These are phyloP conservation scores for Magnolia sinica DNA, from an alignment of 164 flowering plant genomes.

Conservation along the genomic window DNA sequence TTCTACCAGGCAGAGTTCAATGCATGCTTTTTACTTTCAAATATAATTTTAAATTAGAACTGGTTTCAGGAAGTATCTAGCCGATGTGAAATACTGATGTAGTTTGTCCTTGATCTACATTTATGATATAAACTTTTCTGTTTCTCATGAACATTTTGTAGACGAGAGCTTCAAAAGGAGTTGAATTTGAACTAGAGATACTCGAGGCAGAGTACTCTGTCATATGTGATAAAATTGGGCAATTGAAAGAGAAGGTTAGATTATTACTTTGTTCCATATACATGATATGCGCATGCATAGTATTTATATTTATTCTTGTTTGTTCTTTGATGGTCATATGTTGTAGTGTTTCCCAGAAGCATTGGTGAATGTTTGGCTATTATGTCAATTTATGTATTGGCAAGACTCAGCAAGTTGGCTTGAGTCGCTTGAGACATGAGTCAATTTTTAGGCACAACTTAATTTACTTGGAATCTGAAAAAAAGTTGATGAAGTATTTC, in stretches of 20 bases:
- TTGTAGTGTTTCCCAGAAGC: background rate
- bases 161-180: conserved; percentile 61
- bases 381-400: background rate
- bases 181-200: conserved; percentile 66
- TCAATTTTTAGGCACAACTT: background rate
- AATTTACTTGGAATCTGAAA: no score
- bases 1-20: background rate
- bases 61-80: background rate
- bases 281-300: background rate
- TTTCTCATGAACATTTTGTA: conserved; percentile 25
- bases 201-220: conserved; percentile 73
- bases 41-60: background rate
- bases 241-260: conserved; percentile 70
- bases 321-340: background rate
- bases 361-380: background rate
- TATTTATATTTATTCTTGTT: no score
- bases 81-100: background rate
- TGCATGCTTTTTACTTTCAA: background rate
- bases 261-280: background rate
- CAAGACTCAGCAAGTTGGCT: background rate
- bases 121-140: background rate
- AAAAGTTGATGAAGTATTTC: no score
- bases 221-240: conserved; percentile 58
- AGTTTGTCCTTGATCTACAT: conserved; percentile 2
- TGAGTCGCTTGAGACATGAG: background rate